phyloP scores from a whole-genome alignment of 805 yeast genomes.

The Teunomyces tritomae region DNA sequence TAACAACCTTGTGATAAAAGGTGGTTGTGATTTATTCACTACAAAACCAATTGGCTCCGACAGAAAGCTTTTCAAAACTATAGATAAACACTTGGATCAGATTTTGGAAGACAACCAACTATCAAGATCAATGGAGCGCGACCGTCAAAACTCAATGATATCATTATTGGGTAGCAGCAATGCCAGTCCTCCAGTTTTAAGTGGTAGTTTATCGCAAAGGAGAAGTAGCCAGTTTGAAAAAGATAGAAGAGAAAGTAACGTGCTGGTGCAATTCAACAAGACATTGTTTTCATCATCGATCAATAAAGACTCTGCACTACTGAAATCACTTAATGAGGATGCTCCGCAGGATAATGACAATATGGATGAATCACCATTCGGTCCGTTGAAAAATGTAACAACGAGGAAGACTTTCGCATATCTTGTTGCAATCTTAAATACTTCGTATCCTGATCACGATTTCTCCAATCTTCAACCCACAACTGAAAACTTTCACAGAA shows the following conservation, averaged over 20 bases:
- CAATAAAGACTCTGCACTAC: conserved; percentile 12
- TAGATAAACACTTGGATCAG: conserved; percentile 75
- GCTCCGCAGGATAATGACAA: conserved; percentile 12
- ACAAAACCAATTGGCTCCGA: conserved; percentile 93
- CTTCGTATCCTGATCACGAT: conserved; percentile 95
- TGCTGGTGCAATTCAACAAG: conserved; percentile 19
- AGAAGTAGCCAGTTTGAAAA: conserved; percentile 20
- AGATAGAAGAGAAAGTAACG: neutral
- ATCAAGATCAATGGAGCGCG: conserved; percentile 37
- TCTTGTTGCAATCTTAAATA: conserved; percentile 83
- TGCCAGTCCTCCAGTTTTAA: conserved; percentile 28
- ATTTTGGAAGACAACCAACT: conserved; percentile 44
- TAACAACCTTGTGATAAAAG: conserved; percentile 54
- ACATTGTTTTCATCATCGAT: conserved; percentile 2
- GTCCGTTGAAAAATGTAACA: conserved; percentile 82
- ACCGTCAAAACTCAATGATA: conserved; percentile 34
- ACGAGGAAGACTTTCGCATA: conserved; percentile 89
- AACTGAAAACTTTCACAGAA: conserved; percentile 44
- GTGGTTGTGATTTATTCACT: conserved; percentile 90
- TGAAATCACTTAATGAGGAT: conserved; percentile 22
- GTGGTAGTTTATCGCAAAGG: conserved; percentile 7
- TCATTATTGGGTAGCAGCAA: conserved; percentile 36
- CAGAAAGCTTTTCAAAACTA: conserved; percentile 79
- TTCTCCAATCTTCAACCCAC: conserved; percentile 85
- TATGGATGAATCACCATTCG: conserved; percentile 71